Base-by-base conservation (phyloP, 345 rosid species). In the Dimocarpus longan region DNA sequence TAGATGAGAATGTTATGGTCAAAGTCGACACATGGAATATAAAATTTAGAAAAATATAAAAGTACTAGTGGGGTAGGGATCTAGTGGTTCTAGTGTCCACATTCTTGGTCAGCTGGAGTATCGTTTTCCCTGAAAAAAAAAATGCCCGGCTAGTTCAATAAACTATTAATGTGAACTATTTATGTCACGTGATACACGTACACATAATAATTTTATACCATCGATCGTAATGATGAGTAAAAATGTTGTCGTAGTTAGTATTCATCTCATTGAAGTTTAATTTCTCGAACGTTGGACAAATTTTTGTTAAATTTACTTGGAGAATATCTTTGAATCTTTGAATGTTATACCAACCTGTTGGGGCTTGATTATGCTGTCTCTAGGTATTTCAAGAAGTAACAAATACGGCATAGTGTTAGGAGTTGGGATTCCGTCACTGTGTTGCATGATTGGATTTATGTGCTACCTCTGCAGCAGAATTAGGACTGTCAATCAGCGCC, bases 331-430 rank as follows among this genome's bases (percentile, higher is more conserved):
- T 42, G 44, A 42, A 42, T 8, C 7, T 16, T 54, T 54, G 1
- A 16, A 54, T 5, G 59, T 3, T 15, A 15, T 54, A 5, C 26
- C 28, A 21, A 60, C 8, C 65, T n/a, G 21, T 60, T 54, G 59
- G 59, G 59, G 8, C 4, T 16, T 54, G 24, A 21, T 39, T 59
- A 42, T 60, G 5, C 65, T 57, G 66, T 19, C 54, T 71, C 42
- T 72, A 80, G 86, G 81, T 21, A 57, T 74, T 37, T 16, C 83
- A 24, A 78, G 77, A 50, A 71, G 21, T 8, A 82, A 80, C 76
- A 78, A 66, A 12, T 80, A 71, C 13, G 79, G 75, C 43, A 46
- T 84, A 26, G 11, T 66, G 39, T 37, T 80, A 5, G 84, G 81
- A 2, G 68, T 26, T 26, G 84, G 81, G 24, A 19, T 75, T 5